Percentiles rank a stretch among this genome's conserved stretches.
Evolutionary conservation across 352 stramenopile species (phyloP).

Genomic region (Phytophthora fragariaefolia): DNA sequence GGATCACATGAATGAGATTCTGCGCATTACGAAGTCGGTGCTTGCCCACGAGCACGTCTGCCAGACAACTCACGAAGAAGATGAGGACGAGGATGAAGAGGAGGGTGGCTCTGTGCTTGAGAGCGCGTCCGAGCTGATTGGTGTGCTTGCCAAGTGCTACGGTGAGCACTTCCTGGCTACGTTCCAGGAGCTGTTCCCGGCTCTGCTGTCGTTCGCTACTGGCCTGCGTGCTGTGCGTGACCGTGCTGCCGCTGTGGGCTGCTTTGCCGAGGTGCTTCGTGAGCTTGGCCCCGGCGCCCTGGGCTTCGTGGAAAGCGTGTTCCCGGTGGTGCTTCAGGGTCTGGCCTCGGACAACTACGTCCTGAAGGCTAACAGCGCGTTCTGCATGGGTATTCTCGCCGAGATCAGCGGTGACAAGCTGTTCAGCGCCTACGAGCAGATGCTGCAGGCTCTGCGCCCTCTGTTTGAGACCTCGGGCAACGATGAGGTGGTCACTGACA

Average conservation of each 20-base stretch:
- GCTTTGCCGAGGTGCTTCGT: slow-evolving; percentile 95
- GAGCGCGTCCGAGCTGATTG: slow-evolving; percentile 93
- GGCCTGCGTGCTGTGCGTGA: slow-evolving; percentile 91
- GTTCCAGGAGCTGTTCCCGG: slow-evolving; percentile 91
- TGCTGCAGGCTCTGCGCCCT: slow-evolving; percentile 92
- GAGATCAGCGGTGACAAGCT: slow-evolving; percentile 83
- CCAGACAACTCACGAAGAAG: slow-evolving; percentile 89
- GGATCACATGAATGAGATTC: slow-evolving; percentile 89
- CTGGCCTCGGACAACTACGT: slow-evolving; percentile 93
- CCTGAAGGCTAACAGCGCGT: slow-evolving; percentile 95
- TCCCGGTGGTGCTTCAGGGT: slow-evolving; percentile 91
- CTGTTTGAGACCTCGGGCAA: slow-evolving; percentile 91
- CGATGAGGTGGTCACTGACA: slow-evolving; percentile 92
- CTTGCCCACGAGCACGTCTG: slow-evolving; percentile 91
- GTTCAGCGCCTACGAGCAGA: slow-evolving; percentile 86
- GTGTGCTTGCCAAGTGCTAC: slow-evolving; percentile 94
- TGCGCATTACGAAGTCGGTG: slow-evolving; percentile 88
- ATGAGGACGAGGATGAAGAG: slow-evolving; percentile 93
- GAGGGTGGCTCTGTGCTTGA: slow-evolving; percentile 95
- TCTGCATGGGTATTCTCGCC: slow-evolving; percentile 94
- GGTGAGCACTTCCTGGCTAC: slow-evolving; percentile 92
- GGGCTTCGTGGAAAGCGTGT: slow-evolving; percentile 90
- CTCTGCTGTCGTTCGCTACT: slow-evolving; percentile 93
- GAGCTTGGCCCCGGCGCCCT: slow-evolving; percentile 85
- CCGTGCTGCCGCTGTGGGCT: slow-evolving; percentile 94